Base-by-base conservation (phyloP, 306 rosid species). In the Luffa acutangula region DNA sequence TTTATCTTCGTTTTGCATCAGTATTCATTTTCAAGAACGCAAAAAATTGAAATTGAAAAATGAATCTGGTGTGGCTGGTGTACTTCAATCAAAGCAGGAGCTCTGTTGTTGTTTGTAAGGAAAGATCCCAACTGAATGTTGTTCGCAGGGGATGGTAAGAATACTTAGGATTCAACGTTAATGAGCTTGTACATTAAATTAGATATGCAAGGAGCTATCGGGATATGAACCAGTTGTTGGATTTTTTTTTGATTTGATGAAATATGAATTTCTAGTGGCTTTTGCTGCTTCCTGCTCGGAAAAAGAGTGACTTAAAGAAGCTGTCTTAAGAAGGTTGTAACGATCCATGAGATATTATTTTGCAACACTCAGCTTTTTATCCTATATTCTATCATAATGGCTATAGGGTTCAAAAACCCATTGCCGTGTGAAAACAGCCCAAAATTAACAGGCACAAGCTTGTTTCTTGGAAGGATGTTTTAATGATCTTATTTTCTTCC, bases 51-150 rank as follows among this genome's bases (percentile, higher is more conserved):
- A 75, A 33, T 52, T 34, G 33, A 52, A 52, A 69, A 52, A 53
- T 53, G 64, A 17, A 54, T 75, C 49, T 51, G 46, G 49, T 75
- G 37, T 75, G 64, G 33, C 21, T 75, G 36, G 13, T 17, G 48
- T 75, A 53, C 64, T 73, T 73, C 60, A 49, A 49, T 51, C 60
- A 33, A 49, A 49, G 60, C 78, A 49, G 41, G 78, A 73, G 15
- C 43, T 75, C 48, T 75, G 49, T 43, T 52, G 64, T 34, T 34
- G 78, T 73, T 11, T 75, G 25, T 75, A 17, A 75, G 18, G 48
- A 52, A 34, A 36, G 62, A 75, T 52, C 53, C 34, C 64, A 75
- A 75, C 78, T 36, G 78, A 75, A 53, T 75, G 18, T 75, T 36
- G 63, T 52, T 75, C 10, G 64, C 49, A 33, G 46, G 77, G 78